Percentiles rank a stretch among this genome's conserved stretches.
These are phyloP conservation scores for Penicillium egyptiacum DNA, from an alignment of 495 filamentous ascomycete species.

Conservation along the genomic window DNA sequence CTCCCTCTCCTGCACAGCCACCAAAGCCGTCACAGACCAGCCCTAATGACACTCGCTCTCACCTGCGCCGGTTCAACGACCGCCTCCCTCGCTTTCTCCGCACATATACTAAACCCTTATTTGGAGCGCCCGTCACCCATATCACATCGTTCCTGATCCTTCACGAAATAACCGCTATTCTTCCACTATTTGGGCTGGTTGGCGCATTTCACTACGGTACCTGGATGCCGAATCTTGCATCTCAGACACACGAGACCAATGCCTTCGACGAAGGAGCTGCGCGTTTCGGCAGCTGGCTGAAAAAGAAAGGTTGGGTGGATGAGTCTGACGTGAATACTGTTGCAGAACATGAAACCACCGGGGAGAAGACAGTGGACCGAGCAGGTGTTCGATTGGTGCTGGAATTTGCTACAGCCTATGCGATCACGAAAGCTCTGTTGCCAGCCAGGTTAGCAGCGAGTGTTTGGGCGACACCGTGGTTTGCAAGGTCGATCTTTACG, in stretches of 20 bases:
- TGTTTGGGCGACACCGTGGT: conserved; percentile 91
- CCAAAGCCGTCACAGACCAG: conserved; percentile 15
- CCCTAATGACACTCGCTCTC: conserved; percentile 40
- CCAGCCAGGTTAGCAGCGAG: conserved; percentile 73
- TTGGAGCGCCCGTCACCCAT: conserved; percentile 76
- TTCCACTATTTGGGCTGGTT: conserved; percentile 74
- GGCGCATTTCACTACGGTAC: conserved; percentile 73
- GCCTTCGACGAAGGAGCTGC: conserved; percentile 53
- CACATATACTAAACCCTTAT: conserved; percentile 64
- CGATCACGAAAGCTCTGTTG: conserved; percentile 79
- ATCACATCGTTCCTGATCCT: conserved; percentile 83
- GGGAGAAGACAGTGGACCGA: conserved; percentile 17
- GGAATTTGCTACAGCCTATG: conserved; percentile 83
- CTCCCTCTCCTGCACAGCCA: conserved; percentile 24
- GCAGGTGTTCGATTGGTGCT: conserved; percentile 55
- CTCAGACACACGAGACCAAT: conserved; percentile 45
- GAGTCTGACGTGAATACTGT: conserved; percentile 40
- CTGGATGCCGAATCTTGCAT: conserved; percentile 58
- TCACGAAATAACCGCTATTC: conserved; percentile 85
- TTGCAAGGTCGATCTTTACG: conserved; percentile 67
- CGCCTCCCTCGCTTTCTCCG: conserved; percentile 61
- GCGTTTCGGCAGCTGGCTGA: conserved; percentile 58
- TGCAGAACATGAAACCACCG: conserved; percentile 22
- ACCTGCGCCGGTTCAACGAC: conserved; percentile 59
- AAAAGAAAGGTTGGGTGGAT: conserved; percentile 62